These are phyloP conservation scores for Trichomonas tenax DNA, from an alignment of 208 protist species.

Conservation along the genomic window DNA sequence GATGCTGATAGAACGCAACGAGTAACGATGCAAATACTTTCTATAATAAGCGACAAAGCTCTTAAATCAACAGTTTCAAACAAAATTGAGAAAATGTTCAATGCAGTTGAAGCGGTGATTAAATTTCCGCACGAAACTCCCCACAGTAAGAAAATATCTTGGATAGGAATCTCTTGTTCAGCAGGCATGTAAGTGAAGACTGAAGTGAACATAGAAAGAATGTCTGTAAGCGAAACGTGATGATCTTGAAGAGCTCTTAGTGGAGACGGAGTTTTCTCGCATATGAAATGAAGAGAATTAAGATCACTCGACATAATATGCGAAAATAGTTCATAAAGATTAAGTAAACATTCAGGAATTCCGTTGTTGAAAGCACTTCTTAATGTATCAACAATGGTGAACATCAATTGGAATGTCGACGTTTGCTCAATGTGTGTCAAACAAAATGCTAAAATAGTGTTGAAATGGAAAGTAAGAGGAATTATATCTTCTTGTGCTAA, in stretches of 20 bases:
- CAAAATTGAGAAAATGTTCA: not conserved
- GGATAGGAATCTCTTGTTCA: not conserved
- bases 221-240: not conserved
- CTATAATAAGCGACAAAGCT: not conserved
- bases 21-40: not conserved
- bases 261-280: not conserved
- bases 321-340: not conserved
- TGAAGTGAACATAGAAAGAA: not conserved
- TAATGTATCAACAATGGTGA: not conserved
- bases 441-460: not conserved
- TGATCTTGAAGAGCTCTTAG: not conserved
- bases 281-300: not conserved
- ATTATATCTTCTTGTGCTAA: not conserved
- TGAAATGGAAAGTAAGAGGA: not conserved
- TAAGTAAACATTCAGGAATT: not conserved
- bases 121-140: not conserved
- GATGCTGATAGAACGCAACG: not conserved
- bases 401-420: not conserved
- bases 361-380: not conserved
- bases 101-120: not conserved
- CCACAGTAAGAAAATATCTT: not conserved
- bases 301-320: not conserved
- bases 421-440: not conserved
- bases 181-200: not conserved
- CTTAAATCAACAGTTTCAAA: not conserved